Evolutionary conservation across 2,329 filamentous ascomycete species (phyloP).

Genomic region (Trichoderma atroviride): DNA sequence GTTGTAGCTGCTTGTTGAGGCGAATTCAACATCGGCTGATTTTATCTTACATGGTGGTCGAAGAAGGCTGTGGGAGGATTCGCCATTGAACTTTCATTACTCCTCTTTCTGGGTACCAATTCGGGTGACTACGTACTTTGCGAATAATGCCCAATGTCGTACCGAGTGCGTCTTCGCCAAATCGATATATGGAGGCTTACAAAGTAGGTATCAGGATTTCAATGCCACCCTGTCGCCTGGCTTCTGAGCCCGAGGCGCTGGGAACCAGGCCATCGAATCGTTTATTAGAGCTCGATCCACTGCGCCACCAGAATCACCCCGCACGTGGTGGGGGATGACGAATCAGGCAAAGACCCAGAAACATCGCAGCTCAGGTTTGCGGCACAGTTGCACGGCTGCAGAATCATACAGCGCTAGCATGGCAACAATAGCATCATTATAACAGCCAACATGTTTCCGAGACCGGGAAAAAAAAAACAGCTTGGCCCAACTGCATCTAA

Average conservation of each 20-base stretch:
- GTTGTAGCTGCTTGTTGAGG: not conserved
- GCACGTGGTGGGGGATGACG: slow-evolving; percentile 16
- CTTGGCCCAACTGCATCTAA: not conserved
- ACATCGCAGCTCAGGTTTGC: not conserved
- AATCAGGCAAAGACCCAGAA: not conserved
- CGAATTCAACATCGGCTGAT: not conserved
- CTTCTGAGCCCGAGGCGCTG: slow-evolving; percentile 5
- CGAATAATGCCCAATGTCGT: not conserved
- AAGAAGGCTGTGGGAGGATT: not conserved
- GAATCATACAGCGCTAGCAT: not conserved
- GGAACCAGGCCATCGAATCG: not conserved
- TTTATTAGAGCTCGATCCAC: not conserved
- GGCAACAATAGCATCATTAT: not conserved
- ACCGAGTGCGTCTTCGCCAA: not conserved
- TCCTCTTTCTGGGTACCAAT: not conserved
- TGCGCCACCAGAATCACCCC: slow-evolving; percentile 1
- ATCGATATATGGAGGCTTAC: not conserved
- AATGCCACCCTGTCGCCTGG: not conserved
- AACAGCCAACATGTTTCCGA: not conserved
- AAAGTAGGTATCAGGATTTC: not conserved
- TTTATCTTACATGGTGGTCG: not conserved
- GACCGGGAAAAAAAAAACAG: not conserved
- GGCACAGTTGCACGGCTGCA: not conserved
- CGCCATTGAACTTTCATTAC: not conserved
- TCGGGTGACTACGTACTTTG: not conserved